Evolutionary conservation across 495 filamentous ascomycete genomes (phyloP).

Genomic region (Aspergillus cavernicola): DNA sequence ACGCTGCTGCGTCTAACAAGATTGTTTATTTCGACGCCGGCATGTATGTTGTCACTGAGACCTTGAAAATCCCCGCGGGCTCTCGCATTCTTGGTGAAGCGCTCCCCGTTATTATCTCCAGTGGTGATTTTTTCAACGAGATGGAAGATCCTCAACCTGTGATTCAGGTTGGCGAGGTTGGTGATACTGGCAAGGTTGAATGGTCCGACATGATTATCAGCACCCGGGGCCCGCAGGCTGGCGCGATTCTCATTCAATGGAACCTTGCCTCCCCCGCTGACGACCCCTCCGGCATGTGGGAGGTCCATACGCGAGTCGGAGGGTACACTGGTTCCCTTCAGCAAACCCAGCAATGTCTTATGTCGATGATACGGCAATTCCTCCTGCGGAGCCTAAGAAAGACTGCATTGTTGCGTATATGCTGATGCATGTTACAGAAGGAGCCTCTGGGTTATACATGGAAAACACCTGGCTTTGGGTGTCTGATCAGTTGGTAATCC

Average conservation of each 20-base stretch:
- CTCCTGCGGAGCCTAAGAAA: too few relatives aligned
- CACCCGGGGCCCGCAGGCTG: constrained; percentile 56
- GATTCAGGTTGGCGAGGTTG: constrained; percentile 56
- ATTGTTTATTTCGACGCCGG: too few relatives aligned
- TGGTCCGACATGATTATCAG: constrained; percentile 58
- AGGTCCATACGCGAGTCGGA: constrained; percentile 55
- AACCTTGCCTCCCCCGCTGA: constrained; percentile 49
- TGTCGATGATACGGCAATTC: constrained; percentile 45
- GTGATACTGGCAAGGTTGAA: constrained; percentile 52
- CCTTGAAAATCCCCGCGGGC: constrained; percentile 42
- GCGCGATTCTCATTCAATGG: constrained; percentile 72
- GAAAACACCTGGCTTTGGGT: constrained; percentile 72
- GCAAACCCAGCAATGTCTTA: constrained; percentile 46
- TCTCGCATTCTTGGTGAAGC: constrained; percentile 49
- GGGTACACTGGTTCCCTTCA: constrained; percentile 52
- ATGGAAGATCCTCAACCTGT: constrained; percentile 58
- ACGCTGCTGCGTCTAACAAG: too few relatives aligned
- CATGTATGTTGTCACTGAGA: constrained; percentile 44
- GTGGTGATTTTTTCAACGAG: constrained; percentile 57
- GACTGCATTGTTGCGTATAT: constrained; percentile 55
- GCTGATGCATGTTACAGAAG: constrained; percentile 60
- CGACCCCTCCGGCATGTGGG: constrained; percentile 50
- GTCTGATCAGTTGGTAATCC: constrained; percentile 51
- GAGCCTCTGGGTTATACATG: constrained; percentile 49
- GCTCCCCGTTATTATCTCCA: constrained; percentile 62